These are phyloP conservation scores for Penicillium sp. DNA, from an alignment of 2,329 filamentous ascomycete genomes.

Conservation along the genomic window DNA sequence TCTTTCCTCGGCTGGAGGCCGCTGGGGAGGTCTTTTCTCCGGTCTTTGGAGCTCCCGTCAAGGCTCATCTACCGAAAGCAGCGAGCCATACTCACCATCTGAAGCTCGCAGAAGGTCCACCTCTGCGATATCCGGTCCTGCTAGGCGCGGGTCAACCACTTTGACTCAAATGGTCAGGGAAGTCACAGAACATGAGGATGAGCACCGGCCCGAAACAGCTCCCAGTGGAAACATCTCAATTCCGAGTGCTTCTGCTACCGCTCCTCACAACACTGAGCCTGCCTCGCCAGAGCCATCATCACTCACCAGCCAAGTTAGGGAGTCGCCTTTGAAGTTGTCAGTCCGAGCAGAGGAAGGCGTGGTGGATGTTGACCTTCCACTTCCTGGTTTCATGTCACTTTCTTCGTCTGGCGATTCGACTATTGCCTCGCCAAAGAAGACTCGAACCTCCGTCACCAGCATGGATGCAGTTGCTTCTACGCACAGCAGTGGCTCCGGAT, in stretches of 20 bases:
- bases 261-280: slow-evolving; percentile 20
- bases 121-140: slow-evolving; percentile 25
- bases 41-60: slow-evolving; percentile 54
- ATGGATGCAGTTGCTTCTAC: slow-evolving; percentile 50
- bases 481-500: slow-evolving; percentile 42
- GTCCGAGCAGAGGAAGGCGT: slow-evolving; percentile 59
- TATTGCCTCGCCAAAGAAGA: slow-evolving; percentile 44
- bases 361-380: slow-evolving; percentile 59
- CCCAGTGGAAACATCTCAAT: slow-evolving; percentile 39
- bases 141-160: slow-evolving; percentile 28
- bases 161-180: slow-evolving; percentile 38
- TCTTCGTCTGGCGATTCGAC: slow-evolving; percentile 47
- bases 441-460: slow-evolving; percentile 51
- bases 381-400: slow-evolving; percentile 52
- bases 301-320: slow-evolving; percentile 34
- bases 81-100: slow-evolving; percentile 18
- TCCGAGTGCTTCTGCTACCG: slow-evolving; percentile 24
- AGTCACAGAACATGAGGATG: slow-evolving; percentile 19
- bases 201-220: slow-evolving; percentile 21
- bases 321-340: slow-evolving; percentile 52
- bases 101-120: slow-evolving; percentile 31
- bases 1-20: slow-evolving; percentile 47
- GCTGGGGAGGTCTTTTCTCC: slow-evolving; percentile 58
- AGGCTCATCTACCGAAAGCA: slow-evolving; percentile 47
- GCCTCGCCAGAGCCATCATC: slow-evolving; percentile 30